Evolutionary conservation across 257 asterid species (phyloP).

Genomic region (Lithospermum erythrorhizon): DNA sequence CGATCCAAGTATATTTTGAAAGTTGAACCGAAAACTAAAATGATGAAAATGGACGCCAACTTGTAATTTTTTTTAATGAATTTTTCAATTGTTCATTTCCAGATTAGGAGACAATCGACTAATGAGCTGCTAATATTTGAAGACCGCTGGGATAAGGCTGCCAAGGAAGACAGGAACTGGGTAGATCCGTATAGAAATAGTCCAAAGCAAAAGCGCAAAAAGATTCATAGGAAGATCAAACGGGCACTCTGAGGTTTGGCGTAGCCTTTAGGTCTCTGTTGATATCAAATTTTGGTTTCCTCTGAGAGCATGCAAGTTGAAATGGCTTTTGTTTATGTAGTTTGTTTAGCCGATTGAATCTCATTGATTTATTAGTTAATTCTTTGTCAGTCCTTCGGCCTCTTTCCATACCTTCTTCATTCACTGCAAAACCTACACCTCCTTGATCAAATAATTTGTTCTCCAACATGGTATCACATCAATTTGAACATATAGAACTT

Average conservation of each 20-base stretch:
- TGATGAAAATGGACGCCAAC: too few species aligned
- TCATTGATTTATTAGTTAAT: not conserved
- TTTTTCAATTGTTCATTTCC: conserved; percentile 8
- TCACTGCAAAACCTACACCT: conserved; percentile 6
- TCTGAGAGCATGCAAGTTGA: not conserved
- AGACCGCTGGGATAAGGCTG: conserved; percentile 77
- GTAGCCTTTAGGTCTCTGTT: not conserved
- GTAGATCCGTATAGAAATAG: conserved; percentile 49
- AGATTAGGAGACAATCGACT: conserved; percentile 68
- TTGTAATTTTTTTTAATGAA: too few species aligned
- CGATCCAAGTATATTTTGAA: too few species aligned
- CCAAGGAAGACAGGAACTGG: conserved; percentile 56
- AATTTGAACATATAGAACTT: too few species aligned
- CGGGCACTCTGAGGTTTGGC: conserved; percentile 19
- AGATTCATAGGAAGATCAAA: conserved; percentile 14
- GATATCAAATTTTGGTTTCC: not conserved
- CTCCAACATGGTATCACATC: too few species aligned
- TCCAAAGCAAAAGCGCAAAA: conserved; percentile 14
- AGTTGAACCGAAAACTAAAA: too few species aligned
- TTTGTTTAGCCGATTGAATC: not conserved
- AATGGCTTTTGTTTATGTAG: not conserved
- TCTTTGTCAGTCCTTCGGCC: not conserved
- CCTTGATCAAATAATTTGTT: too few species aligned
- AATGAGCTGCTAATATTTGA: conserved; percentile 54
- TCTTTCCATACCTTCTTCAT: not conserved